Evolutionary conservation across 2,329 filamentous ascomycete species (phyloP).

Genomic region (Ophiostoma himal-ulmi): DNA sequence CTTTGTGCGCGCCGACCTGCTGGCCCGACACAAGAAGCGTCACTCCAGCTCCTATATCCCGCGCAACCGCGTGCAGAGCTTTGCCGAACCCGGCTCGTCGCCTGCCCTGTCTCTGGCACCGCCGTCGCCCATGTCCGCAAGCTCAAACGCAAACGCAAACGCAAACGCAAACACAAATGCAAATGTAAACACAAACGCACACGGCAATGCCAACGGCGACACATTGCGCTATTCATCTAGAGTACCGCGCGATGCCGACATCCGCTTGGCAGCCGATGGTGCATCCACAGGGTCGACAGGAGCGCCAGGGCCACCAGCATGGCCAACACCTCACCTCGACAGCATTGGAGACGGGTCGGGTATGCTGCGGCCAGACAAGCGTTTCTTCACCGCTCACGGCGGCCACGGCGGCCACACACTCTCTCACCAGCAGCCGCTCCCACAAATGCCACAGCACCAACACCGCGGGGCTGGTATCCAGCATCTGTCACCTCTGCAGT

Average conservation of each 20-base stretch:
- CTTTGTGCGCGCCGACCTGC: constrained; percentile 73
- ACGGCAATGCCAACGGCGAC: neutral
- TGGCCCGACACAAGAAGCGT: constrained; percentile 61
- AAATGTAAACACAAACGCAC: neutral
- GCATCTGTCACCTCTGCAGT: neutral
- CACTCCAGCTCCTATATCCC: constrained; percentile 53
- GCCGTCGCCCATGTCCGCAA: constrained; percentile 25
- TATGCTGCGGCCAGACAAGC: neutral
- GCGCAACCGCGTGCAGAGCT: constrained; percentile 47
- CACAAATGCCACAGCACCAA: neutral
- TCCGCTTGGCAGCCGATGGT: neutral
- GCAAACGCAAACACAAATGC: neutral
- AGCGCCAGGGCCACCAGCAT: neutral
- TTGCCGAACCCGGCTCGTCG: constrained; percentile 34
- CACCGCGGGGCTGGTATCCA: neutral
- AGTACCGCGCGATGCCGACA: neutral
- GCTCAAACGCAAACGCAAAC: constrained; percentile 18
- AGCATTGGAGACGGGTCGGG: neutral
- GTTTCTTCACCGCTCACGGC: neutral
- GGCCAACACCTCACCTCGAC: neutral
- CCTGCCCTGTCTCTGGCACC: constrained; percentile 21
- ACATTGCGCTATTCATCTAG: neutral
- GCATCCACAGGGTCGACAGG: neutral
- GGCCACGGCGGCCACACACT: neutral
- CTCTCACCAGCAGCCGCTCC: neutral